Evolutionary conservation across 1,284 basidiomycete species (phyloP), one percentile per base, ranked within the genome.

Genomic region (Ceratobasidium sp.): DNA sequence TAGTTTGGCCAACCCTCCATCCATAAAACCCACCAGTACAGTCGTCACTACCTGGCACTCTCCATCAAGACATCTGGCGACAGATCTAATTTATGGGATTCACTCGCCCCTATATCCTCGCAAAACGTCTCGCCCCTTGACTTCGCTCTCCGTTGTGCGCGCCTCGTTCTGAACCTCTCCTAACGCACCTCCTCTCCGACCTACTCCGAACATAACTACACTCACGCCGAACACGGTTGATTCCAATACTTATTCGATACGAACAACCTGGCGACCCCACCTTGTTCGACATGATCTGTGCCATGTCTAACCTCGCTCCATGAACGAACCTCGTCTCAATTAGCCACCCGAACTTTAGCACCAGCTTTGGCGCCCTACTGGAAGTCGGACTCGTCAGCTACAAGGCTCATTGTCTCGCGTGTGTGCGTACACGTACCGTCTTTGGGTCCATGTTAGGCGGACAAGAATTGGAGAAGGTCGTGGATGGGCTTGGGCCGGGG

Each of bases 391-490:
- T 75, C 76, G 8, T 76, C 76, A 28, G 85, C 83, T 76, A 87
- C 88, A 0, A 88, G 89, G 26, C 85, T 93, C 16, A 87, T 90
- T 32, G 91, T 90, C 76, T 94, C 92, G 8, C 94, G 91, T 80
- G 94, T 92, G 50, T 91, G 94, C 80, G 83, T 94, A 47, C 87
- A 85, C 76, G 88, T 88, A 6, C 92, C 92, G 23, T 89, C 89
- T 80, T 88, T 91, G 14, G 87, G 89, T 75, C 93, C 92, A 9
- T 93, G 93, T 80, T 88, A 90, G 30, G 85, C 89, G 73, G 63
- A 57, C 21, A 61, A 73, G 30, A 57, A 62, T 47, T 49, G n/a
- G n/a, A n/a, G n/a, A n/a, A n/a, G n/a, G n/a, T n/a, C n/a, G n/a
- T 35, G 13, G 30, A 70, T 23, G 32, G 26, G n/a, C 30, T 46